Evolutionary conservation across 768 basidiomycete species (phyloP).

Genomic region (Rhizopogon vinicolor): DNA sequence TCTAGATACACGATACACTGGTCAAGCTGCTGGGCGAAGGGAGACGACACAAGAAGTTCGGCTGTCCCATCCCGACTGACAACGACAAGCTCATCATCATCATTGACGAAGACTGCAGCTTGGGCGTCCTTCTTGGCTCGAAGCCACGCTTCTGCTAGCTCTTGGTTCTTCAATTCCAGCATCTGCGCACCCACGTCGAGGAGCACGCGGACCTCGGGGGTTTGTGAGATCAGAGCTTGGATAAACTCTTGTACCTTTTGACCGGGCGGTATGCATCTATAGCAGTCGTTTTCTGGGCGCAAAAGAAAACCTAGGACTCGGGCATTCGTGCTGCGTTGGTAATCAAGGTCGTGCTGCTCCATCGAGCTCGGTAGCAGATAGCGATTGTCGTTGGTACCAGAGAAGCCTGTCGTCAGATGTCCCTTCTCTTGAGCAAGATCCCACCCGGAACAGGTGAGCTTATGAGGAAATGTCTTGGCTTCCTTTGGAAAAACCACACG

Average conservation of each 20-base stretch:
- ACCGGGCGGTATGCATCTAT: slow-evolving; percentile 11
- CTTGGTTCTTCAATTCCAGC: slow-evolving; percentile 41
- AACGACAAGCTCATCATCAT: slow-evolving; percentile 30
- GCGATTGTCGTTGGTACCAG: slow-evolving; percentile 34
- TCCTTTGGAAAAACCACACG: slow-evolving; percentile 33
- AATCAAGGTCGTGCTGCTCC: slow-evolving; percentile 25
- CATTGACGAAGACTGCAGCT: slow-evolving; percentile 30
- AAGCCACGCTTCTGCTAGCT: slow-evolving; percentile 40
- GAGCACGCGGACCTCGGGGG: slow-evolving; percentile 39
- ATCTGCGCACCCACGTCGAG: slow-evolving; percentile 57
- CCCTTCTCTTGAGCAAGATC: slow-evolving; percentile 28
- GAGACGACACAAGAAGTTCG: slow-evolving; percentile 27
- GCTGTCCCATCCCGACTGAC: slow-evolving; percentile 22
- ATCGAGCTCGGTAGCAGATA: slow-evolving; percentile 20
- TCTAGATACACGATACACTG: slow-evolving; percentile 34
- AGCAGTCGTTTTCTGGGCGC: slow-evolving; percentile 16
- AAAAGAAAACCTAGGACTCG: slow-evolving; percentile 27
- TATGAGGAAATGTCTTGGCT: slow-evolving; percentile 31
- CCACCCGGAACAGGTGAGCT: slow-evolving; percentile 31
- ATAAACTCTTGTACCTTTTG: slow-evolving; percentile 16
- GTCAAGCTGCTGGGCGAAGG: slow-evolving; percentile 29
- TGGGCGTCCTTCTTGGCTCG: slow-evolving; percentile 5
- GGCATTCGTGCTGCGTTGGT: slow-evolving; percentile 45
- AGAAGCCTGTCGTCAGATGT: slow-evolving; percentile 25
- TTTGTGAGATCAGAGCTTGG: slow-evolving; percentile 28